Evolutionary conservation across 495 filamentous ascomycete species (phyloP), one percentile per base, ranked within the genome.

Genomic region (Parachaetomium inaequale): DNA sequence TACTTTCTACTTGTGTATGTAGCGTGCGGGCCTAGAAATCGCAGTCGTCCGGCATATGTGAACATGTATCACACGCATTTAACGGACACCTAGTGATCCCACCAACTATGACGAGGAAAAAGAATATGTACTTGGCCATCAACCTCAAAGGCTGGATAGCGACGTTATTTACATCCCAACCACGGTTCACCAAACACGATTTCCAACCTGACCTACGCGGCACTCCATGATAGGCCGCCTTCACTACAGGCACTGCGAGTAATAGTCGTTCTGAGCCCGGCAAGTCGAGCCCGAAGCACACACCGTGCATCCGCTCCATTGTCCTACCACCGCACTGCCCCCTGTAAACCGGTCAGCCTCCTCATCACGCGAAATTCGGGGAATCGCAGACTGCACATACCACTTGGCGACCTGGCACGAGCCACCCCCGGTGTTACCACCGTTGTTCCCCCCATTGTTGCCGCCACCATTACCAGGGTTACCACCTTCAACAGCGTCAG

Each of bases 371-470:
- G n/a, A n/a, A 12, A 19, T 12, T 26, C 4, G 40, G n/a, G 17
- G 14, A 4, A 5, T 19, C 3, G 31, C 21, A 26, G 12, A 25
- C 23, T 49, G 0, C 25, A 45, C 55, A 12, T 46, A 57, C 55
- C 56, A 59, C 45, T 59, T 59, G 21, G 43, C n/a, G 19, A 59
- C 43, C 21, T 43, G 26, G 45, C 56, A 58, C 17, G 45, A 32
- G 14, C 45, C 34, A 15, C 43, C 56, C 4, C 56, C 43, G 21
- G 8, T n/a, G 43, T 59, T 47, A 29, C 23, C 32, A 5, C 31
- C 29, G 42, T 8, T 14, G 26, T 31, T 19, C 12, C 26, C 26
- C 14, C 15, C 15, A 26, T 7, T 31, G 15, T 28, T 49, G 23
- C 26, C 26, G 14, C 47, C 46, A 14, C 25, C 26, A 17, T 50